Evolutionary conservation across 1,139 yeast genomes (phyloP).

Genomic region (Diutina catenulata): DNA sequence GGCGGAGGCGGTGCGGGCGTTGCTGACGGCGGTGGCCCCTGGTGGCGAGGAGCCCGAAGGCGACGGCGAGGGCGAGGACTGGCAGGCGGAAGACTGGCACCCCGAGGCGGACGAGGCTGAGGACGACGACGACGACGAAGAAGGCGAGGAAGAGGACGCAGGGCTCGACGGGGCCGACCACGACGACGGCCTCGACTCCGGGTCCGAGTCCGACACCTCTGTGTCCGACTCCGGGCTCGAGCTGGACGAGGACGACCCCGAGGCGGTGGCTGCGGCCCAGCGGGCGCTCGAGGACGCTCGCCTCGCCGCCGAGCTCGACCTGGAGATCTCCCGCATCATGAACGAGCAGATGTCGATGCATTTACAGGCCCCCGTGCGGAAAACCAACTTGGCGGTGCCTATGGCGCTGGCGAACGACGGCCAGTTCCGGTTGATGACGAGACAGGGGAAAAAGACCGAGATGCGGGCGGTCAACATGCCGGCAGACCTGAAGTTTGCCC

Average conservation of each 20-base stretch:
- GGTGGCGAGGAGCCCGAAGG: conserved; percentile 5
- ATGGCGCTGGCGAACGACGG: conserved; percentile 9
- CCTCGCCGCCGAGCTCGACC: conserved; percentile 40
- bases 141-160: conserved; percentile 8
- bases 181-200: conserved; percentile 7
- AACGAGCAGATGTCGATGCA: conserved; percentile 16
- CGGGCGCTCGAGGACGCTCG: conserved; percentile 27
- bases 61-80: conserved; percentile 7
- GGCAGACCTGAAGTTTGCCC: conserved; percentile 34
- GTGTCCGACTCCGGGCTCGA: conserved; percentile 12
- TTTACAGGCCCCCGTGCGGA: conserved; percentile 10
- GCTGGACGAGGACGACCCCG: conserved; percentile 12
- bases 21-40: background rate
- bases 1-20: background rate
- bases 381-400: background rate
- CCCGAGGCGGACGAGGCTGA: background rate
- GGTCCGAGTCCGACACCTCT: conserved; percentile 11
- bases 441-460: conserved; percentile 23
- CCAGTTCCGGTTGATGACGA: conserved; percentile 43
- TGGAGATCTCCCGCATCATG: conserved; percentile 32
- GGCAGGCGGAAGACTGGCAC: conserved; percentile 5
- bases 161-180: conserved; percentile 8
- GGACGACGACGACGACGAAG: conserved; percentile 7
- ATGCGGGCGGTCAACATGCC: conserved; percentile 38
- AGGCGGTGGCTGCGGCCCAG: conserved; percentile 1